Evolutionary conservation across 768 basidiomycete species (phyloP).

Genomic region (Mycena olivaceomarginata): DNA sequence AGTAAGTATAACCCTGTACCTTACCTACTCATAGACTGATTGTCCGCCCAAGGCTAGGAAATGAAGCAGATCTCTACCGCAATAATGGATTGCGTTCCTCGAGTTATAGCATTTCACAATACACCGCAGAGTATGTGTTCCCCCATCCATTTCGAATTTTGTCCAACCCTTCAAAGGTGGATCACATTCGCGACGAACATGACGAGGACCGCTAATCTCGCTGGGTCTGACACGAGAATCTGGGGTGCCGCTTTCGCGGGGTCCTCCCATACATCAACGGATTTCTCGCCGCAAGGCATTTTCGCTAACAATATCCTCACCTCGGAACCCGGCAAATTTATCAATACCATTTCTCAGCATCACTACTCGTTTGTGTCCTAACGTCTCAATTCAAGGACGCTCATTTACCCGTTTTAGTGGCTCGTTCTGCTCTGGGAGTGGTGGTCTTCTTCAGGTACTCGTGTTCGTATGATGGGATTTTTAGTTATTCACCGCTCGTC

Average conservation of each 20-base stretch:
- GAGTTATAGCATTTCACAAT: constrained; percentile 64
- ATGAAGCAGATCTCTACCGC: constrained; percentile 75
- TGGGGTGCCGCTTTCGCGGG: constrained; percentile 70
- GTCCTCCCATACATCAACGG: constrained; percentile 65
- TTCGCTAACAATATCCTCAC: constrained; percentile 71
- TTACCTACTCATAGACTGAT: background rate
- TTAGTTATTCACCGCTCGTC: no score
- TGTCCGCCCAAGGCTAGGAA: constrained; percentile 61
- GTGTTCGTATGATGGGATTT: no score
- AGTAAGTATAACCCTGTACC: constrained; percentile 46
- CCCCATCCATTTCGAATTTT: constrained; percentile 9
- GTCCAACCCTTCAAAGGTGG: constrained; percentile 63
- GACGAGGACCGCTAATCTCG: constrained; percentile 60
- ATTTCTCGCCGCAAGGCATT: constrained; percentile 79
- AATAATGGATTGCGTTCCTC: constrained; percentile 64
- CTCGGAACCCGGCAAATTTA: constrained; percentile 67
- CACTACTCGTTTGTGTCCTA: constrained; percentile 53
- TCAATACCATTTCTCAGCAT: constrained; percentile 77
- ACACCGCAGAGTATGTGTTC: constrained; percentile 68
- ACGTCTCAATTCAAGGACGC: constrained; percentile 53
- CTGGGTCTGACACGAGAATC: constrained; percentile 64
- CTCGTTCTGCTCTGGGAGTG: constrained; percentile 75
- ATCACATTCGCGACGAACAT: constrained; percentile 70
- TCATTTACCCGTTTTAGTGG: constrained; percentile 63
- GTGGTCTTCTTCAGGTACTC: constrained; percentile 62